Conservation (phyloP, 305 asterid genomes). For the Fraxinus dipetala region DNA sequence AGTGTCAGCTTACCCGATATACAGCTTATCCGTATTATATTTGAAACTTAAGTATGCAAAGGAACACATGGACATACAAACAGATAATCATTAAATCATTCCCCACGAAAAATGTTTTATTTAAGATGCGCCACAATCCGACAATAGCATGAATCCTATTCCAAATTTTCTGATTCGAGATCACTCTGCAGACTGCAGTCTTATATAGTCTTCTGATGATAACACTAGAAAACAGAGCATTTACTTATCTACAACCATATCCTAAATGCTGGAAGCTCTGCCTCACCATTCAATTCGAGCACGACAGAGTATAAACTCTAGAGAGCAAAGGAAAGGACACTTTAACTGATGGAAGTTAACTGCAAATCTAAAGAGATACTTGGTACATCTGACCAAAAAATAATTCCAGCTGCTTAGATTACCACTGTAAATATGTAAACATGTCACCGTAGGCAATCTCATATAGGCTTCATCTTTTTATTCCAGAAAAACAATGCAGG, state of each 20-base stretch:
- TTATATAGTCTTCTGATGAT: background rate
- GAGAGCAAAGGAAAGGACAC: background rate
- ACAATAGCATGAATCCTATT: background rate
- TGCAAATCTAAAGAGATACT: slow-evolving; percentile 3
- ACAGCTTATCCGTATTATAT: background rate
- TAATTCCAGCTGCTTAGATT: background rate
- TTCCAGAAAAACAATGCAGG: background rate
- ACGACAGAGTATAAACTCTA: background rate
- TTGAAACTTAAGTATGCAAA: background rate
- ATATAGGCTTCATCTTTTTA: background rate
- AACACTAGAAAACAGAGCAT: background rate
- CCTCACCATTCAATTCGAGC: background rate
- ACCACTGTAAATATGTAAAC: background rate
- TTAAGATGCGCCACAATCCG: background rate
- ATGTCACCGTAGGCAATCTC: background rate
- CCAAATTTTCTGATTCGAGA: background rate
- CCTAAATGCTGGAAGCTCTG: background rate
- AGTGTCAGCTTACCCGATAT: background rate
- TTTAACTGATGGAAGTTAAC: background rate
- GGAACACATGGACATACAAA: background rate
- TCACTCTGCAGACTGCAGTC: background rate
- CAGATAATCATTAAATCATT: background rate
- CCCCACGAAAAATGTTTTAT: background rate
- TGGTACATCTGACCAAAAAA: background rate
- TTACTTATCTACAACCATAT: background rate